These are phyloP conservation scores for Anthracocystis walkeri DNA, from an alignment of 1,284 basidiomycete species.

Conservation along the genomic window DNA sequence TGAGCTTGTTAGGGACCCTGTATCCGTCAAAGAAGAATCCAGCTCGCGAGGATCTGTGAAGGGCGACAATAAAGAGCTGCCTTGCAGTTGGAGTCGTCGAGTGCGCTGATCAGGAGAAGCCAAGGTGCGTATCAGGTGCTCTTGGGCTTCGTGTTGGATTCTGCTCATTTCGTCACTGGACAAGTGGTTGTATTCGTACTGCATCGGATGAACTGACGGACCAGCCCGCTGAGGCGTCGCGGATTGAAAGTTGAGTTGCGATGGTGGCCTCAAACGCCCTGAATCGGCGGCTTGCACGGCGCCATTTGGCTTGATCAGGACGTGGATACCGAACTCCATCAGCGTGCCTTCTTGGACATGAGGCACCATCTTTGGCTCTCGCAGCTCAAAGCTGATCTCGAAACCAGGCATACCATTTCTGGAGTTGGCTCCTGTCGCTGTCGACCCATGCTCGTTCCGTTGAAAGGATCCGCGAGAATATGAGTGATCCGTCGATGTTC, in stretches of 20 bases:
- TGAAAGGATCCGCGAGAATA: not conserved
- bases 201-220: not conserved
- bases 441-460: not conserved
- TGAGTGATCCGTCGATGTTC: not conserved
- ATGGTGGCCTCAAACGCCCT: conserved; percentile 2
- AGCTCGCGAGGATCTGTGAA: not conserved
- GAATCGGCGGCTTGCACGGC: not conserved
- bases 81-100: not conserved
- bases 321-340: conserved; percentile 32
- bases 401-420: conserved; percentile 10
- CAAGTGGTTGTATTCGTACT: conserved; percentile 36
- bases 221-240: not conserved
- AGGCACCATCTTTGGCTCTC: conserved; percentile 18
- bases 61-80: not conserved
- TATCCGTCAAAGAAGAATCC: not conserved
- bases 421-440: too few relatives aligned
- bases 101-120: conserved; percentile 5
- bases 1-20: not conserved
- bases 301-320: conserved; percentile 19
- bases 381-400: conserved; percentile 41
- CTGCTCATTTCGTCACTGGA: conserved; percentile 16
- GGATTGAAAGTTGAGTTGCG: not conserved
- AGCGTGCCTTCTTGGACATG: conserved; percentile 11
- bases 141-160: conserved; percentile 39
- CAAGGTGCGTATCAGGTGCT: conserved; percentile 10